Evolutionary conservation across 805 yeast genomes (phyloP).

Genomic region (Spathaspora girioi): DNA sequence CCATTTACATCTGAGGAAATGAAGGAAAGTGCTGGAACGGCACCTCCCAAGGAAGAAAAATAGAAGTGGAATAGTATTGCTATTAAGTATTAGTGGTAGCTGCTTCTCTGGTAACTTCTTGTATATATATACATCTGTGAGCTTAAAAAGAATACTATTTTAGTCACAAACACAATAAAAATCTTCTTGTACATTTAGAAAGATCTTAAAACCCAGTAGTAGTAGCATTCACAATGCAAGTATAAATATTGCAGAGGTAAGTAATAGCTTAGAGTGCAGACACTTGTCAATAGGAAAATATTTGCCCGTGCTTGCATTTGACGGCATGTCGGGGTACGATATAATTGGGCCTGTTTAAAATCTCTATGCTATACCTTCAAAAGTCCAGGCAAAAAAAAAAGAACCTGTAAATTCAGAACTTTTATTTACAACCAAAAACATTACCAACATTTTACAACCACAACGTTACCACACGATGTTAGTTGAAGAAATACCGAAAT

Average conservation of each 20-base stretch:
- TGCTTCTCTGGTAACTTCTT: not conserved
- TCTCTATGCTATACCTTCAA: not conserved
- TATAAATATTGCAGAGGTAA: too few relatives aligned
- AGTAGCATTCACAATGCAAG: too few relatives aligned
- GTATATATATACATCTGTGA: not conserved
- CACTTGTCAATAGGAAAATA: too few relatives aligned
- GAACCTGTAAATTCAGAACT: not conserved
- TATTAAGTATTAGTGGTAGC: not conserved
- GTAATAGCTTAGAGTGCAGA: too few relatives aligned
- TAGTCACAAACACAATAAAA: too few relatives aligned
- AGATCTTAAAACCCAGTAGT: too few relatives aligned
- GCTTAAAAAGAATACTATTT: too few relatives aligned
- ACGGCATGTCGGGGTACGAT: too few relatives aligned
- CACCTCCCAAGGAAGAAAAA: slow-evolving; percentile 5
- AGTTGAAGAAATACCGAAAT: slow-evolving; percentile 41
- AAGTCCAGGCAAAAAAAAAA: not conserved
- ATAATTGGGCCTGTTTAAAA: too few relatives aligned
- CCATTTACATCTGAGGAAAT: slow-evolving; percentile 54
- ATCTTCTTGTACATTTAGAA: too few relatives aligned
- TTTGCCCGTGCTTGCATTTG: too few relatives aligned
- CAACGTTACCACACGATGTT: slow-evolving; percentile 24
- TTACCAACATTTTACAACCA: not conserved
- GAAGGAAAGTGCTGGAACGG: slow-evolving; percentile 17
- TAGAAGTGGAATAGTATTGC: not conserved
- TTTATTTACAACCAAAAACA: not conserved